Percentiles rank a stretch among this genome's conserved stretches.
Evolutionary conservation across 148 eudicot species (phyloP).

Genomic region (Rhododendron henanense): DNA sequence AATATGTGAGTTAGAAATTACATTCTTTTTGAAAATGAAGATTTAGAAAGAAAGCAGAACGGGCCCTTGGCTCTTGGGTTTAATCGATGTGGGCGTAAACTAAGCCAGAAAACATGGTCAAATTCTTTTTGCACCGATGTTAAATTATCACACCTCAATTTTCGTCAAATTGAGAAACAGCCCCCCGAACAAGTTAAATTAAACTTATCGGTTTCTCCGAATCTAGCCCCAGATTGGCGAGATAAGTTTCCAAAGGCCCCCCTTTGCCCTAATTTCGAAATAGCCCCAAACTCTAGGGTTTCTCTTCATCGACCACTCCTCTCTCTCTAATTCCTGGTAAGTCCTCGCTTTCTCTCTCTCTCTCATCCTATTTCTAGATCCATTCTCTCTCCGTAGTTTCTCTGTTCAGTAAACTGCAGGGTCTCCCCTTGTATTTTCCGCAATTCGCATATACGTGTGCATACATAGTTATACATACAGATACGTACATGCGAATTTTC

Average conservation of each 20-base stretch:
- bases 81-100: neutral
- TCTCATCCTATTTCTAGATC: neutral
- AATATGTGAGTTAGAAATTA: too few relatives aligned
- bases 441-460: neutral
- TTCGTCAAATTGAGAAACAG: neutral
- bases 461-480: neutral
- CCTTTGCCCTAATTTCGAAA: slow-evolving; percentile 15
- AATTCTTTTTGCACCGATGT: neutral
- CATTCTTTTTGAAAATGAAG: too few relatives aligned
- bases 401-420: neutral
- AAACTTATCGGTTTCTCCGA: neutral
- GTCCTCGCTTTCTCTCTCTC: slow-evolving; percentile 3
- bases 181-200: neutral
- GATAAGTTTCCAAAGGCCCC: neutral
- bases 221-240: neutral
- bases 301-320: slow-evolving; percentile 4
- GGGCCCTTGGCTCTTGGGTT: too few relatives aligned
- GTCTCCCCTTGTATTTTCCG: neutral
- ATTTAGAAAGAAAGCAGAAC: too few relatives aligned
- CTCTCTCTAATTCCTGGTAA: slow-evolving; percentile 7
- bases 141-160: neutral
- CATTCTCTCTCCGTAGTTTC: neutral
- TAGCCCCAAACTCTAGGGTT: slow-evolving; percentile 8
- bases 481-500: neutral
- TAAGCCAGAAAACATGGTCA: neutral